A percentile compares a stretch with the other conserved stretches of the same genome.
Evolutionary conservation across 2,329 filamentous ascomycete species (phyloP).

Genomic region (Sphaerulina vaccinii): DNA sequence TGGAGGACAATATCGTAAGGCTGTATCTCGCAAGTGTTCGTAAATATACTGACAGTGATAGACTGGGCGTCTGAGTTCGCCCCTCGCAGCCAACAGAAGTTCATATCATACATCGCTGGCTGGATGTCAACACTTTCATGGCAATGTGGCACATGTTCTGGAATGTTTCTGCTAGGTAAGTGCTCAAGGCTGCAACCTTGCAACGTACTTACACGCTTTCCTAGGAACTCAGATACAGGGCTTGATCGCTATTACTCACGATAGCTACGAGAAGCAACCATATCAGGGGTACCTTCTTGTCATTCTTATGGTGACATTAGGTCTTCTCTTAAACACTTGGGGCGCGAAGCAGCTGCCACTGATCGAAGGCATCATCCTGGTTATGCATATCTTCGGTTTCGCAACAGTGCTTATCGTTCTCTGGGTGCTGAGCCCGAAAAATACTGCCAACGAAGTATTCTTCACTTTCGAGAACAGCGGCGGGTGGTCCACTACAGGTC

Average conservation of each 20-base stretch:
- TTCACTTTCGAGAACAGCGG: constrained; percentile 27
- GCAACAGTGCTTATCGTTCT: constrained; percentile 34
- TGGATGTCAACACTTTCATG: constrained; percentile 23
- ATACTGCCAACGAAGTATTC: constrained; percentile 33
- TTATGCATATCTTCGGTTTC: constrained; percentile 34
- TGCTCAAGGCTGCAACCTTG: too few relatives aligned
- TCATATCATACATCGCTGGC: constrained; percentile 26
- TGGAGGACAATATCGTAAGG: constrained; percentile 31
- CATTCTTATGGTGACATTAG: constrained; percentile 19
- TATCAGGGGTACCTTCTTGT: constrained; percentile 21
- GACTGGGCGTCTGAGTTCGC: constrained; percentile 24
- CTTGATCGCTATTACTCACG: constrained; percentile 17
- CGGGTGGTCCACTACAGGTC: constrained; percentile 13
- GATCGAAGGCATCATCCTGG: constrained; percentile 41
- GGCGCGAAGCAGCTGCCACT: constrained; percentile 37
- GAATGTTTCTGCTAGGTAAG: constrained; percentile 20
- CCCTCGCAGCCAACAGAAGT: constrained; percentile 25
- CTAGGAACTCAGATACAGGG: constrained; percentile 12
- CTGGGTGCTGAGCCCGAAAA: constrained; percentile 29
- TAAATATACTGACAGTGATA: not conserved
- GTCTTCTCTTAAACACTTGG: constrained; percentile 23
- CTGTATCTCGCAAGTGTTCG: not conserved
- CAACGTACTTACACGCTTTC: too few relatives aligned
- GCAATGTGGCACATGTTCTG: constrained; percentile 18
- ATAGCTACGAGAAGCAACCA: constrained; percentile 10